These are phyloP conservation scores for Neurospora sp. DNA, from an alignment of 495 filamentous ascomycete genomes.

Conservation along the genomic window DNA sequence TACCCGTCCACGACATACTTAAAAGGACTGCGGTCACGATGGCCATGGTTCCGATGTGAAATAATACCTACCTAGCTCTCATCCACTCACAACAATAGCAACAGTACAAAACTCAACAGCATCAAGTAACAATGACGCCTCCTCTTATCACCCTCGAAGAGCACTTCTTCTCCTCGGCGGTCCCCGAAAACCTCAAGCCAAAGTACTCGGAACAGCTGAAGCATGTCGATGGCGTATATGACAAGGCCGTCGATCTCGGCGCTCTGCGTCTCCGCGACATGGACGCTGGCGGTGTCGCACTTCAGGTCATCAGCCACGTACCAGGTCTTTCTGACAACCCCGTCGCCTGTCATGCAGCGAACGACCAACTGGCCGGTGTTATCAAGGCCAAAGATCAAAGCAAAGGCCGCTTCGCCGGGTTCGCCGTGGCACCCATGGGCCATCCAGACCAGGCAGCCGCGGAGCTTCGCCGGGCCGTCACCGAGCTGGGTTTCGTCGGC, in stretches of 20 bases:
- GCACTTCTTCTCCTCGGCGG: constrained; percentile 41
- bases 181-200: constrained; percentile 9
- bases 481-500: constrained; percentile 41
- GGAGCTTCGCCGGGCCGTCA: constrained; percentile 40
- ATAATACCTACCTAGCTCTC: not conserved
- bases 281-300: constrained; percentile 36
- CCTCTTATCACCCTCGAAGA: constrained; percentile 51
- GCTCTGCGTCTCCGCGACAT: constrained; percentile 40
- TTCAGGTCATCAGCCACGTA: constrained; percentile 49
- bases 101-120: not conserved
- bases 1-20: not conserved
- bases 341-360: constrained; percentile 30
- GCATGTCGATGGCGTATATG: constrained; percentile 11
- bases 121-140: constrained; percentile 4
- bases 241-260: constrained; percentile 30
- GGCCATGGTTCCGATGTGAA: not conserved
- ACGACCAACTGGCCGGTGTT: constrained; percentile 43
- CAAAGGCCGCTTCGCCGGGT: constrained; percentile 40
- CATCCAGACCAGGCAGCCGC: constrained; percentile 33
- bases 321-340: constrained; percentile 27
- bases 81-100: not conserved
- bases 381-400: constrained; percentile 22
- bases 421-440: constrained; percentile 44
- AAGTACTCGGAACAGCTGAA: constrained; percentile 24
- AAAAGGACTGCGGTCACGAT: not conserved